Base-by-base conservation (phyloP, 2,329 filamentous ascomycete genomes). In the Fonsecaea multimorphosa region DNA sequence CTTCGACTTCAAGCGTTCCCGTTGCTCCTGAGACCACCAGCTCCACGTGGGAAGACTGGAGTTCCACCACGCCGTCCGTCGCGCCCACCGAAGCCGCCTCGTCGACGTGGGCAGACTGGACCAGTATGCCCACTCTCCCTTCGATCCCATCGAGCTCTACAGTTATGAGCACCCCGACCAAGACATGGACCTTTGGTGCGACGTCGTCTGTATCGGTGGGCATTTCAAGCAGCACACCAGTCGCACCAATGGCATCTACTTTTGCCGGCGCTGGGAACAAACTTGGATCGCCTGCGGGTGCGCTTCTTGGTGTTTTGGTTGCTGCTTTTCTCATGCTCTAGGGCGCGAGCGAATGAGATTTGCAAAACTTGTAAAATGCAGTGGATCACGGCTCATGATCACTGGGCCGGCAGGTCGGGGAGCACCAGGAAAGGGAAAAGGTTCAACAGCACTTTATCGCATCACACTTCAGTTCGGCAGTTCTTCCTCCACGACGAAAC, bases 51-150 rank as follows among this genome's bases (percentile, higher is more conserved):
- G 11, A 49, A 22, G 57, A 59, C 29, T 59, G 57, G 57, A 59
- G 22, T 29, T 40, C 55, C 19, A 46, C 19, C n/a, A 31, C 38
- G 1, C 16, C 38, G n/a, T 19, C 38, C n/a, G n/a, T 9, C 16
- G n/a, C 38, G 8, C 3, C 38, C n/a, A 44, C 38, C 16, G 38
- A 44, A n/a, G 38, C 38, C 14, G 16, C 38, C 19, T 19, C 38
- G n/a, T 59, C 57, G 51, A 19, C 40, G 6, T 60, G 58, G 58
- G 44, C 31, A 36, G 58, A 60, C 5, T 60, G 58, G 58, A 38
- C 58, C 3, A 60, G 27, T 31, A 32, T 27, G 27, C 22, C 38
- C 14, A 36, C 24, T 16, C 31, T 49, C 11, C 24, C 58, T 22
- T 53, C 58, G 19, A 29, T 19, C 9, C 7, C 27, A 49, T 49